Evolutionary conservation across 2,329 filamentous ascomycete genomes (phyloP).

Genomic region (Hirsutella thompsonii): DNA sequence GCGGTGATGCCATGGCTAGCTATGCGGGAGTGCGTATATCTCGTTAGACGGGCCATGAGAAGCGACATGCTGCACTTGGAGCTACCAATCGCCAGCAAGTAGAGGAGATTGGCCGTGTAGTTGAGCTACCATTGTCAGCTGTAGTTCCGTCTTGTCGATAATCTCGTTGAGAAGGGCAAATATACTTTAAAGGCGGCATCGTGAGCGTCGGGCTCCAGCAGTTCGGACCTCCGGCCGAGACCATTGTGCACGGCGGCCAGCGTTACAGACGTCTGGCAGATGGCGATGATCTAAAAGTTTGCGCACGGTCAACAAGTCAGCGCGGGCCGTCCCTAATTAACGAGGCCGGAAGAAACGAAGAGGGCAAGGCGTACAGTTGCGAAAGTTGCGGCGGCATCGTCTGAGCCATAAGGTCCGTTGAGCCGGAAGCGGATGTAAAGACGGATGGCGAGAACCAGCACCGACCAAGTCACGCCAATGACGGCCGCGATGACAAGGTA

Average conservation of each 20-base stretch:
- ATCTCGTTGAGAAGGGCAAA: background rate
- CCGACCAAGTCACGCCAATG: slow-evolving; percentile 8
- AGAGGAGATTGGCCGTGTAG: slow-evolving; percentile 6
- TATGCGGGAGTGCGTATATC: slow-evolving; percentile 5
- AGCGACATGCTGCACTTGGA: slow-evolving; percentile 9
- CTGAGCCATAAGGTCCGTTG: slow-evolving; percentile 6
- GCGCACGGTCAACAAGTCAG: background rate
- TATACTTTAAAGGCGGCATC: slow-evolving; percentile 6
- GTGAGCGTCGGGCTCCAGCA: background rate
- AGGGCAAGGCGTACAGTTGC: slow-evolving; percentile 6
- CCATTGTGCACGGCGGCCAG: slow-evolving; percentile 5
- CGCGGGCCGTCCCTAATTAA: background rate
- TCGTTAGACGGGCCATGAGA: slow-evolving; percentile 6
- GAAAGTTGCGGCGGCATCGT: slow-evolving; percentile 5
- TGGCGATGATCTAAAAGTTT: slow-evolving; percentile 2
- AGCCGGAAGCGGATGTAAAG: slow-evolving; percentile 7
- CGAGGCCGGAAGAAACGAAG: background rate
- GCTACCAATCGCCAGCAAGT: slow-evolving; percentile 6
- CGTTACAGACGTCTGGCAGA: slow-evolving; percentile 4
- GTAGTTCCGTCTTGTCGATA: background rate
- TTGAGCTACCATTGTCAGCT: slow-evolving; percentile 1
- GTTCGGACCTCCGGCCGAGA: slow-evolving; percentile 3
- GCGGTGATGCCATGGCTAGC: slow-evolving; percentile 3
- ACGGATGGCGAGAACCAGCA: slow-evolving; percentile 6
- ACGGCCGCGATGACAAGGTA: slow-evolving; percentile 7